Evolutionary conservation across 2,329 filamentous ascomycete species (phyloP).

Genomic region (Fusarium drepaniforme): DNA sequence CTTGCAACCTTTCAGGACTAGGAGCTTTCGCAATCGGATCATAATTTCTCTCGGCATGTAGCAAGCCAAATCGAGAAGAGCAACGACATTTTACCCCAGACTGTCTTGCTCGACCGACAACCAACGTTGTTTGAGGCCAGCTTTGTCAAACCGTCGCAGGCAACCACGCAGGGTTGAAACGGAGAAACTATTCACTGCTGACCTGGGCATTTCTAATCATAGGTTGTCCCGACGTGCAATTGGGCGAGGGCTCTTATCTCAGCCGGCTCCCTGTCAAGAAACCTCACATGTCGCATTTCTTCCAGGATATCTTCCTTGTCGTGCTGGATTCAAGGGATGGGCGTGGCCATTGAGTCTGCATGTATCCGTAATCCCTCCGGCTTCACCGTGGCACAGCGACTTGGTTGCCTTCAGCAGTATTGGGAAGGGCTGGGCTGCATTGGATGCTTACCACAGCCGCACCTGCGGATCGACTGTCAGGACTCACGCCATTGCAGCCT

Average conservation of each 20-base stretch:
- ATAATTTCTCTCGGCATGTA: conserved; percentile 20
- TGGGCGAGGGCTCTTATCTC: conserved; percentile 23
- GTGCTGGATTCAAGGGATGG: conserved; percentile 10
- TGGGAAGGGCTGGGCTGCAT: conserved; percentile 12
- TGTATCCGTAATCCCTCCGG: conserved; percentile 1
- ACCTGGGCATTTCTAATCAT: neutral
- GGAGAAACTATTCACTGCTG: conserved; percentile 7
- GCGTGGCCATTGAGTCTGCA: conserved; percentile 2
- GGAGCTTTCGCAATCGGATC: conserved; percentile 13
- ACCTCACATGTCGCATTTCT: conserved; percentile 21
- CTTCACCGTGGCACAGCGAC: conserved; percentile 14
- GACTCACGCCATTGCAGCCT: conserved; percentile 1
- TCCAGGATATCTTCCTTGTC: conserved; percentile 5
- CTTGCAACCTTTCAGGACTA: conserved; percentile 26
- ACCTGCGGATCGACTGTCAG: conserved; percentile 1
- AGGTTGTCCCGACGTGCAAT: conserved; percentile 17
- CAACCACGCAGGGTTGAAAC: conserved; percentile 18
- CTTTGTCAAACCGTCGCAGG: neutral
- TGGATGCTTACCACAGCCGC: conserved; percentile 22
- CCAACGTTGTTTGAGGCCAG: conserved; percentile 16
- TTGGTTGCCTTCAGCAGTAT: neutral
- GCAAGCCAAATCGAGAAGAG: conserved; percentile 18
- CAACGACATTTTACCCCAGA: conserved; percentile 13
- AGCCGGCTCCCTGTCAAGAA: neutral
- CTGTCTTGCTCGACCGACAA: conserved; percentile 3